Evolutionary conservation across 2,329 filamentous ascomycete genomes (phyloP).

Genomic region (Fonsecaea monophora): DNA sequence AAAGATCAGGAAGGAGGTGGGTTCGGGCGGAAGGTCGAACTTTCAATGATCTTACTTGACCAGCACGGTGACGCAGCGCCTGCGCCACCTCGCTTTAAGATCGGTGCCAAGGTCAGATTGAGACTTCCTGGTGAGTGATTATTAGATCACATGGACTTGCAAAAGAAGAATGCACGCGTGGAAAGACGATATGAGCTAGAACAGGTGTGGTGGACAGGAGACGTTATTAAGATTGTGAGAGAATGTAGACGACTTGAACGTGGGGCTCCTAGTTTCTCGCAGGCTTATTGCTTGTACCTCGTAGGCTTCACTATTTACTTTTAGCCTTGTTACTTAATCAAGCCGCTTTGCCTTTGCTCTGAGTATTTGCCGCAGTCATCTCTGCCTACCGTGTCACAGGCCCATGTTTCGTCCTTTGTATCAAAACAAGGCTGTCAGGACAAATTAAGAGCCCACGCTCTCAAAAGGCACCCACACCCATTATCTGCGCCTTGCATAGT

Average conservation of each 20-base stretch:
- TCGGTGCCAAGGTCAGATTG: slow-evolving; percentile 32
- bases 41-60: slow-evolving; percentile 34
- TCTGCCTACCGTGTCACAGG: not conserved
- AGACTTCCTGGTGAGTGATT: slow-evolving; percentile 2
- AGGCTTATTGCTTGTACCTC: not conserved
- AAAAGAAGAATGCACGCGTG: slow-evolving; percentile 1
- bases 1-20: slow-evolving; percentile 39
- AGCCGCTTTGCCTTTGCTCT: slow-evolving; percentile 6
- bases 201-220: slow-evolving; percentile 11
- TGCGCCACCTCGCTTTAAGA: slow-evolving; percentile 32
- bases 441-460: not conserved
- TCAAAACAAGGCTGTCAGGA: not conserved
- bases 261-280: slow-evolving; percentile 13
- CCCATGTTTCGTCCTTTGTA: not conserved
- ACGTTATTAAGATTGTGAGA: not conserved
- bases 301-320: slow-evolving; percentile 3
- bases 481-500: not conserved
- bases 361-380: slow-evolving; percentile 12
- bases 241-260: slow-evolving; percentile 15
- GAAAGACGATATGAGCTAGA: slow-evolving; percentile 2
- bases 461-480: not conserved
- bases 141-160: slow-evolving; percentile 22
- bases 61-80: slow-evolving; percentile 35
- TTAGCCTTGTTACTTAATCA: slow-evolving; percentile 21
- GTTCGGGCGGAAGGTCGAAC: slow-evolving; percentile 33